Conservation (phyloP, 148 eudicot genomes). For the Vaccinium vitisidaea region DNA sequence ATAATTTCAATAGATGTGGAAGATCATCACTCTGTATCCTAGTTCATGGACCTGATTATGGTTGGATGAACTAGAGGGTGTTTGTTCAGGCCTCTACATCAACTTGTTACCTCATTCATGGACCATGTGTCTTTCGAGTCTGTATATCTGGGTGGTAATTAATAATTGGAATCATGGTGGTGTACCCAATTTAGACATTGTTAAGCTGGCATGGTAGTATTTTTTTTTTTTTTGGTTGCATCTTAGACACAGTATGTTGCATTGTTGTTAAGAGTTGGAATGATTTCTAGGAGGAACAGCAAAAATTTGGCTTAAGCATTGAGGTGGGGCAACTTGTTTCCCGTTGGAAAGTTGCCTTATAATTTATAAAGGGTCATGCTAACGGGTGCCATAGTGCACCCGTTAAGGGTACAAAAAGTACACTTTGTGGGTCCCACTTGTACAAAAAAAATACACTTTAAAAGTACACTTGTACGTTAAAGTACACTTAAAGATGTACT, state of each 20-base stretch:
- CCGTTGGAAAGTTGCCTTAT: neutral
- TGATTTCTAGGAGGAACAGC: neutral
- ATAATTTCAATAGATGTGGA: neutral
- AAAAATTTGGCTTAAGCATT: neutral
- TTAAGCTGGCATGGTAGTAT: neutral
- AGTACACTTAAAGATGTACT: too few species aligned
- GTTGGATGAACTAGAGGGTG: neutral
- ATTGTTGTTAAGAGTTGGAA: neutral
- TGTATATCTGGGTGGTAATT: neutral
- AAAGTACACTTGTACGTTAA: too few species aligned
- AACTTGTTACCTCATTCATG: neutral
- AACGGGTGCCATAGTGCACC: too few species aligned
- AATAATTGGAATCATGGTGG: neutral
- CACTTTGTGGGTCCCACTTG: too few species aligned
- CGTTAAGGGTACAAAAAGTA: too few species aligned
- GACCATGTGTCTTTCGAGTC: neutral
- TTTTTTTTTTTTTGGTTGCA: neutral
- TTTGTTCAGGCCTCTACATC: neutral
- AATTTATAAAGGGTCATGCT: neutral
- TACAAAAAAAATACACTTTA: too few species aligned
- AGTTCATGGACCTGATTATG: neutral
- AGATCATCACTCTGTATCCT: neutral
- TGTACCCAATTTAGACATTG: neutral
- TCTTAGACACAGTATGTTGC: neutral
- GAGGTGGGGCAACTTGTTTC: neutral